Conservation (phyloP, 805 yeast genomes). For the Ogataea corticis region DNA sequence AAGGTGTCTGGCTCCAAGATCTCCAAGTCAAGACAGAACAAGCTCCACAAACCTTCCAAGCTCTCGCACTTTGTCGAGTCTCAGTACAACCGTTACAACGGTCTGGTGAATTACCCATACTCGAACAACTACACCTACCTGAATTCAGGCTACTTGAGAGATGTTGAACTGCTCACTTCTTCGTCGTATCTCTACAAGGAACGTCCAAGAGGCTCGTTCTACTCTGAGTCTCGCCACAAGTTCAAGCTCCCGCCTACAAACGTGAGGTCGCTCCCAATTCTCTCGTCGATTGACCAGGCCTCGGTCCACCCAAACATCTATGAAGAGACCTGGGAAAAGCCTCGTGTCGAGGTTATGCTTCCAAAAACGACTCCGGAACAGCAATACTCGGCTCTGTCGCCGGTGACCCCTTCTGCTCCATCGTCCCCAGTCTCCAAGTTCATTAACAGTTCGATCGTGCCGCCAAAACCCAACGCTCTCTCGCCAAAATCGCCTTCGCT, state of each 20-base stretch:
- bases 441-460: slow-evolving; percentile 12
- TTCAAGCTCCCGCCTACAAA: slow-evolving; percentile 26
- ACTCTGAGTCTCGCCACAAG: slow-evolving; percentile 13
- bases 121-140: slow-evolving; percentile 54
- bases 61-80: slow-evolving; percentile 27
- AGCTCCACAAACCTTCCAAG: slow-evolving; percentile 14
- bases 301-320: slow-evolving; percentile 21
- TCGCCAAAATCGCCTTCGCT: slow-evolving; percentile 16
- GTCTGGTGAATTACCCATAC: slow-evolving; percentile 48
- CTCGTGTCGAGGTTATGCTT: no score
- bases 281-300: slow-evolving; percentile 18
- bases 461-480: slow-evolving; percentile 6
- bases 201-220: slow-evolving; percentile 28
- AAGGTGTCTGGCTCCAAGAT: slow-evolving; percentile 14
- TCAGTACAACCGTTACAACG: slow-evolving; percentile 25
- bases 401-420: slow-evolving; percentile 27
- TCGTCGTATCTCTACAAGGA: slow-evolving; percentile 48
- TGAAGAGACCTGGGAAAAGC: background rate
- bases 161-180: slow-evolving; percentile 49
- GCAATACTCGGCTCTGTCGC: slow-evolving; percentile 14
- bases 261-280: slow-evolving; percentile 4
- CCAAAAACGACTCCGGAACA: slow-evolving; percentile 5
- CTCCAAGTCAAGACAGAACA: slow-evolving; percentile 12
- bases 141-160: slow-evolving; percentile 47
- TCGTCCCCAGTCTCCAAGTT: slow-evolving; percentile 15